A percentile compares a stretch with the other conserved stretches of the same genome.
Evolutionary conservation across 495 filamentous ascomycete genomes (phyloP).

Genomic region (Penicillium dipodomyicola): DNA sequence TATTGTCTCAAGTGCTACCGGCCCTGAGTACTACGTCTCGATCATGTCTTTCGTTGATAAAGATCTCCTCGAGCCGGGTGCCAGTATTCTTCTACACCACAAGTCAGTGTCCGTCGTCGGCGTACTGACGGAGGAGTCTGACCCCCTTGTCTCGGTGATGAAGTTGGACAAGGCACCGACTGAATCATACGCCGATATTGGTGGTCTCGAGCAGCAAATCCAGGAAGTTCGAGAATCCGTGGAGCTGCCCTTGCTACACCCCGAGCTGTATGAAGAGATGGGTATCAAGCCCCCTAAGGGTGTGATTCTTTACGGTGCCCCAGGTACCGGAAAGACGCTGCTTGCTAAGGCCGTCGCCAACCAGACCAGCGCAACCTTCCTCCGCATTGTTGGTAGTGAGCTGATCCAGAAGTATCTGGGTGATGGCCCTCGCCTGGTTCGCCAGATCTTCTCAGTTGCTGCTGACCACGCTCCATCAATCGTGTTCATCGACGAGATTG

Average conservation of each 20-base stretch:
- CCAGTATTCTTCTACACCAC: constrained; percentile 93
- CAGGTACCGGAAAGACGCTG: constrained; percentile 95
- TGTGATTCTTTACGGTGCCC: constrained; percentile 97
- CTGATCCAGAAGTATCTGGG: constrained; percentile 99
- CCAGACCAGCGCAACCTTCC: constrained; percentile 96
- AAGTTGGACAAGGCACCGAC: constrained; percentile 99
- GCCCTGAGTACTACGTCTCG: constrained; percentile 98
- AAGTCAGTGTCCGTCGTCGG: constrained; percentile 98
- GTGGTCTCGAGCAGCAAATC: constrained; percentile 90
- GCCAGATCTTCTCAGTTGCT: constrained; percentile 96
- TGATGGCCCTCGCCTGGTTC: constrained; percentile 89
- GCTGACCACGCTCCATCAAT: constrained; percentile 96
- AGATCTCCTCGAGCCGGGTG: constrained; percentile 93
- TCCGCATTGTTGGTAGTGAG: constrained; percentile 96
- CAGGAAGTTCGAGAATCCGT: constrained; percentile 98
- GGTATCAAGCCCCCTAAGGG: constrained; percentile 99
- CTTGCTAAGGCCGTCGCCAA: constrained; percentile 98
- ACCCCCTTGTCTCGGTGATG: constrained; percentile 97
- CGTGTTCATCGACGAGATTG: constrained; percentile 99
- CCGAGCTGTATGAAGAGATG: constrained; percentile 99
- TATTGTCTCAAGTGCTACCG: constrained; percentile 95
- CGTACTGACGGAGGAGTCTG: constrained; percentile 93
- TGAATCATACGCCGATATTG: constrained; percentile 98
- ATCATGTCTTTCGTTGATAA: constrained; percentile 99
- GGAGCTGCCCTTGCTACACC: constrained; percentile 91